Conservation (phyloP, 352 stramenopile species). For the Phytophthora colocasiae region DNA sequence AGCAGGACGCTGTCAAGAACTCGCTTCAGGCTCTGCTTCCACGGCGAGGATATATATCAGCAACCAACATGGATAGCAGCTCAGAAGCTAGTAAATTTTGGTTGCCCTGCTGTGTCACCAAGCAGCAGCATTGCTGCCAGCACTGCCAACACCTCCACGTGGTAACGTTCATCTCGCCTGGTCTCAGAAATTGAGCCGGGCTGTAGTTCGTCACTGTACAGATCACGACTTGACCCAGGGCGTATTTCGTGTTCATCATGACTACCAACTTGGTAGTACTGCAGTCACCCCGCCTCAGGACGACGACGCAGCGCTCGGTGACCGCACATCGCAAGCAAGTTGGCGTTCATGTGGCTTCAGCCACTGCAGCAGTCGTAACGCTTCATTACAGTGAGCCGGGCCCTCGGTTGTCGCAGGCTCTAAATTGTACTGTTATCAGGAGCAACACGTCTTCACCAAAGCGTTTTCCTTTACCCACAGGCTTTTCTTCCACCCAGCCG, state of each 20-base stretch:
- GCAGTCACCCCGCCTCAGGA: constrained; percentile 14
- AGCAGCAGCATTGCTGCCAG: neutral
- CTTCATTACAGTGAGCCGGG: constrained; percentile 21
- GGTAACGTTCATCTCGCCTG: constrained; percentile 3
- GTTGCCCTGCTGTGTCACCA: neutral
- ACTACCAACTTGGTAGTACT: no score
- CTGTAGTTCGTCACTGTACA: constrained; percentile 15
- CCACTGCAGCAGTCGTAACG: no score
- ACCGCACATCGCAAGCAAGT: neutral
- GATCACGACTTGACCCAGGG: no score
- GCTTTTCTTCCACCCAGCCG: neutral
- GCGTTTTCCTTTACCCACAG: neutral
- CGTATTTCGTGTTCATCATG: no score
- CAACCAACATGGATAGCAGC: neutral
- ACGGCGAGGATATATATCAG: neutral
- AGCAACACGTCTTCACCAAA: neutral
- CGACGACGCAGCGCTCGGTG: constrained; percentile 1
- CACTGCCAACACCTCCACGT: neutral
- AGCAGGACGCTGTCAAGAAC: no score
- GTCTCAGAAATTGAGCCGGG: constrained; percentile 27
- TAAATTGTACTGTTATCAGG: neutral
- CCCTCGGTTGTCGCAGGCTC: no score
- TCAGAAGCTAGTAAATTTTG: neutral
- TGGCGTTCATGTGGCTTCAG: neutral
- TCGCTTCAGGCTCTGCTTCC: no score